Evolutionary conservation across 352 stramenopile species (phyloP).

Genomic region (Elongisporangium prolatum): DNA sequence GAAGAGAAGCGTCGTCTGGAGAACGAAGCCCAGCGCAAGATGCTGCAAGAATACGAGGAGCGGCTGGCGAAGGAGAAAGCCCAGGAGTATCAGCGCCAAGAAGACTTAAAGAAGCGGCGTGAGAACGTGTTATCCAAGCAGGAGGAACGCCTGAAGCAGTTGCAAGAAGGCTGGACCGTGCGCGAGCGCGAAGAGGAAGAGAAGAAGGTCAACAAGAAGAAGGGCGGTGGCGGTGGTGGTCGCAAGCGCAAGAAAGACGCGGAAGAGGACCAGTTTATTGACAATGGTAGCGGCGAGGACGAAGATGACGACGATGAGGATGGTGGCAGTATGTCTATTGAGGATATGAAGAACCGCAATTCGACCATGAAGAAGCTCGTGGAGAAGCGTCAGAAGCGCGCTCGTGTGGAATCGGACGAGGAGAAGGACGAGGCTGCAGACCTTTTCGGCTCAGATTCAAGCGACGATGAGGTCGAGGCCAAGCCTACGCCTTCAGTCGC

Average conservation of each 20-base stretch:
- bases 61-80: constrained; percentile 62
- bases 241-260: constrained; percentile 77
- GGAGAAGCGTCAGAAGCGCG: constrained; percentile 81
- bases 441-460: constrained; percentile 85
- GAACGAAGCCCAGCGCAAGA: constrained; percentile 76
- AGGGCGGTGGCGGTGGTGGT: constrained; percentile 28
- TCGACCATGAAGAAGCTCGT: constrained; percentile 81
- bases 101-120: constrained; percentile 56
- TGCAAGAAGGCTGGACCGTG: constrained; percentile 80
- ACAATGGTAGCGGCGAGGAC: constrained; percentile 49
- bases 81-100: constrained; percentile 38
- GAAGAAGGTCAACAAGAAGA: constrained; percentile 76
- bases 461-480: constrained; percentile 48
- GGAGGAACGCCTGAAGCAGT: constrained; percentile 74
- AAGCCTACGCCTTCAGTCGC: constrained; percentile 15
- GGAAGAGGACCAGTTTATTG: constrained; percentile 60
- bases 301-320: constrained; percentile 53
- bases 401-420: constrained; percentile 52
- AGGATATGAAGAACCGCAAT: constrained; percentile 90
- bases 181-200: constrained; percentile 81
- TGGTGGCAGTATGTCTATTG: constrained; percentile 70
- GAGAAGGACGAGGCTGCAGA: constrained; percentile 57
- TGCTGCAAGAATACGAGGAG: constrained; percentile 81
- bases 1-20: constrained; percentile 81
- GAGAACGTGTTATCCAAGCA: constrained; percentile 76